Base-by-base conservation (phyloP, 345 rosid species). In the Microcos paniculata region DNA sequence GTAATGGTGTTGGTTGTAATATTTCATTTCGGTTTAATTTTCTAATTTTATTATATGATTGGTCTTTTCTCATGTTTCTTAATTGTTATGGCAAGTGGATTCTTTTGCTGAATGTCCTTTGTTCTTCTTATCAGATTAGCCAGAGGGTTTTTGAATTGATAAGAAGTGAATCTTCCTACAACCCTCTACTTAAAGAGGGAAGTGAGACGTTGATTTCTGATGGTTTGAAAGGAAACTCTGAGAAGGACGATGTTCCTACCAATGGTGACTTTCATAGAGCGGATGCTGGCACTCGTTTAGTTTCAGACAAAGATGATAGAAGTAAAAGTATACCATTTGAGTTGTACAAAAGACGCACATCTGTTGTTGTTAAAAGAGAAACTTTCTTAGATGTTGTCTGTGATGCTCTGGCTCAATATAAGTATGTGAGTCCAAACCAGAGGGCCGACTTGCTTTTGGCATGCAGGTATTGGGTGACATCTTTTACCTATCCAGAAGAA, bases 381-480 rank as follows among this genome's bases (percentile, higher is more conserved):
- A 71, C 85, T 51, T 96, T 96, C 88, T 71, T 94, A 30, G 88
- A 89, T 84, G 87, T 92, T 83, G 97, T 94, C 53, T 96, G 97
- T 71, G 88, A 81, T 82, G 86, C 96, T 42, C 84, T 94, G 69
- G 84, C 93, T 71, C 97, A 96, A 33, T 96, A 96, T 56, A 94
- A 94, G 87, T 96, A 96, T 62, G 92, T 96, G 82, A 98, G 98
- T 46, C 93, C 88, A 33, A 88, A 96, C 78, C 98, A 94, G 85
- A 89, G 93, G 88, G 99, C 97, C 26, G 99, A 96, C 84, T 80
- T 96, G 86, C 80, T 84, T 84, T 87, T 96, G 81, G 98, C 99
- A 46, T 94, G 98, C 98, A 94, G 99, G 99, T 96, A 84, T 70
- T 2, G 4, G 46, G 28, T 6, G 28, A 53, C 16, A 4, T 65